Base-by-base conservation (phyloP, 1,284 basidiomycete species). In the Fistulina hepatica region DNA sequence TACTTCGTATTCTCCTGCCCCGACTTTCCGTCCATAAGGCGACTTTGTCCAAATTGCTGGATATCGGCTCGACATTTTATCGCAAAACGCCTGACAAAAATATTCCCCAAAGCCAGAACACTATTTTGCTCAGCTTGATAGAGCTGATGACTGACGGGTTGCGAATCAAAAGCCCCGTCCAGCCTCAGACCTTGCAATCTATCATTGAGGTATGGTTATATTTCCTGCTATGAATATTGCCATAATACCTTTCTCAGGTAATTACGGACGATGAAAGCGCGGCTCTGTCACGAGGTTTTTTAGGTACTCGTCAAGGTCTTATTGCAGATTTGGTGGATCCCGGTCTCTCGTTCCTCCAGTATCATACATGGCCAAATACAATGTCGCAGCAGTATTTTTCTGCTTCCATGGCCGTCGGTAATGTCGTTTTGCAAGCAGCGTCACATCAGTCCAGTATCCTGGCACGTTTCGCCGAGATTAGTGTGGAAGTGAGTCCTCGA, bases 81-180 rank as follows among this genome's bases (percentile, higher is more conserved):
- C 60, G 60, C 17, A 63, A 56, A 41, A 44, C 53, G 11, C 59
- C 60, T 9, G 54, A 60, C 55, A 21, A n/a, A n/a, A n/a, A n/a
- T n/a, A n/a, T n/a, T n/a, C n/a, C n/a, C n/a, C n/a, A n/a, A n/a
- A n/a, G n/a, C n/a, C 41, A 55, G 6, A 69, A 68, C 39, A 61
- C 59, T 28, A 55, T 79, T 24, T 54, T 67, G 5, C 48, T 53
- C n/a, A 57, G 66, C 6, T 57, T 81, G 33, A 54, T 74, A 22
- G 80, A 82, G 36, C 60, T 73, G 3, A 49, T 76, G 19, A 58
- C 59, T 12, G 77, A 79, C 37, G 67, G 65, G 7, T 53, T 79
- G 16, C 61, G 66, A 30, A 49, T 69, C 40, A 79, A 75, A 51
- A 59, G 65, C 17, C 65, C 72, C 37, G 57, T 73, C 6, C 52